Conservation (phyloP, 495 filamentous ascomycete genomes). For the Hypoxylon fuscum region DNA sequence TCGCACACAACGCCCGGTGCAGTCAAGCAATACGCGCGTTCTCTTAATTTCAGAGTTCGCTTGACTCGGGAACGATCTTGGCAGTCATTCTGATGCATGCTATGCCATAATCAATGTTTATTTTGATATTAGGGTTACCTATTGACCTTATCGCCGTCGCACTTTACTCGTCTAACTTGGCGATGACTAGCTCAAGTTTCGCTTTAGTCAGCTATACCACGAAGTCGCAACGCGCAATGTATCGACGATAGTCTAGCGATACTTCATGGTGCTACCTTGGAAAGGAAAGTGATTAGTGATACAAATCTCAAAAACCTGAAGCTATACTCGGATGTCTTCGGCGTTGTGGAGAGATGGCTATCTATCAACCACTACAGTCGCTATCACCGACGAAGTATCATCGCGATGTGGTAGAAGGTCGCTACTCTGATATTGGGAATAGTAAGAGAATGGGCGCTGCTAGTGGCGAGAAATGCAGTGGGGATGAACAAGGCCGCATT, state of each 20-base stretch:
- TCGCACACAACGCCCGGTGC: neutral
- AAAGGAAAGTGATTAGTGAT: neutral
- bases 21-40: neutral
- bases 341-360: constrained; percentile 17
- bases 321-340: constrained; percentile 7
- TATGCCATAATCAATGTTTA: neutral
- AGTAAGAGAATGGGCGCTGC: neutral
- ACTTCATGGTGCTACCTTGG: neutral
- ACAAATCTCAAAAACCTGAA: neutral
- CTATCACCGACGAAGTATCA: constrained; percentile 27
- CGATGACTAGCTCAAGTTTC: neutral
- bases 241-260: constrained; percentile 10
- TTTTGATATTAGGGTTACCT: constrained; percentile 4
- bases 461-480: neutral
- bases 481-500: constrained; percentile 6
- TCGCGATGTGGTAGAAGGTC: constrained; percentile 10
- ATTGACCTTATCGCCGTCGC: constrained; percentile 12
- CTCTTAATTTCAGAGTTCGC: neutral
- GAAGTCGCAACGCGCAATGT: constrained; percentile 5
- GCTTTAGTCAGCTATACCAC: constrained; percentile 4
- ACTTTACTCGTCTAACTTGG: neutral
- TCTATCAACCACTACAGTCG: constrained; percentile 2
- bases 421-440: neutral
- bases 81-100: constrained; percentile 1
- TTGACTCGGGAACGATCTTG: constrained; percentile 9